phyloP scores from a whole-genome alignment of 2,329 filamentous ascomycete species.

The Claviceps sorghi region DNA sequence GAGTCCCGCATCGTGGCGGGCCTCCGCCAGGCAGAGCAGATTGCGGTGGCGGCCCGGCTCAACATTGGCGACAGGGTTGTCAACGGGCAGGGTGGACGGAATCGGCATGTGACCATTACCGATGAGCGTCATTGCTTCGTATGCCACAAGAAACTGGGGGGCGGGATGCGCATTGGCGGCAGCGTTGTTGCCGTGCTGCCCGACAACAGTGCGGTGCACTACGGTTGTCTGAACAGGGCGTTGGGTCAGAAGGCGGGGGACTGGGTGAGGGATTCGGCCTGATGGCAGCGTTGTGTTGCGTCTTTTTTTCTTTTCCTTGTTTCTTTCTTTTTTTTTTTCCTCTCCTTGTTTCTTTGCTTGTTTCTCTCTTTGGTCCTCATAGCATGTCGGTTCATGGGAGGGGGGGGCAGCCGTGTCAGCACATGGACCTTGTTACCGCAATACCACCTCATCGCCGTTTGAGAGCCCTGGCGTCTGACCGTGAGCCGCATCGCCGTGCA shows the following conservation, averaged over 20 bases:
- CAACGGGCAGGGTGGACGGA: slow-evolving; percentile 37
- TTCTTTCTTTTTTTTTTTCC: not conserved
- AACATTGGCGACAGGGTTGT: slow-evolving; percentile 54
- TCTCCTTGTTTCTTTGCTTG: not conserved
- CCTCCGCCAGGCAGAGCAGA: slow-evolving; percentile 62
- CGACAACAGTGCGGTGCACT: slow-evolving; percentile 68
- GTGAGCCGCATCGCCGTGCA: not conserved
- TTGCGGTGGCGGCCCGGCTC: slow-evolving; percentile 60
- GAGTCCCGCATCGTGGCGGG: slow-evolving; percentile 64
- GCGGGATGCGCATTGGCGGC: slow-evolving; percentile 69
- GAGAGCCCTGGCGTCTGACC: not conserved
- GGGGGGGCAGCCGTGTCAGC: not conserved
- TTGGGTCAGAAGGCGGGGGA: slow-evolving; percentile 21
- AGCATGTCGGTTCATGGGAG: not conserved
- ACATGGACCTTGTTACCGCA: slow-evolving; percentile 10
- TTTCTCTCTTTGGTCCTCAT: not conserved
- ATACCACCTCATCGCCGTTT: slow-evolving; percentile 10
- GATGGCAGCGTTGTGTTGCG: slow-evolving; percentile 4
- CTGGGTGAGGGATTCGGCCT: slow-evolving; percentile 23
- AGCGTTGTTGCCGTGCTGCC: slow-evolving; percentile 85
- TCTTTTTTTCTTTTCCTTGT: not conserved
- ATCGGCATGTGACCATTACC: slow-evolving; percentile 59
- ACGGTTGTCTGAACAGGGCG: slow-evolving; percentile 54
- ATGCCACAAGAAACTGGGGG: slow-evolving; percentile 83
- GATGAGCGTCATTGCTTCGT: slow-evolving; percentile 86